Percentiles rank a stretch among this genome's conserved stretches.
Conservation (phyloP, 805 yeast genomes). For the Ogataea philodendri region DNA sequence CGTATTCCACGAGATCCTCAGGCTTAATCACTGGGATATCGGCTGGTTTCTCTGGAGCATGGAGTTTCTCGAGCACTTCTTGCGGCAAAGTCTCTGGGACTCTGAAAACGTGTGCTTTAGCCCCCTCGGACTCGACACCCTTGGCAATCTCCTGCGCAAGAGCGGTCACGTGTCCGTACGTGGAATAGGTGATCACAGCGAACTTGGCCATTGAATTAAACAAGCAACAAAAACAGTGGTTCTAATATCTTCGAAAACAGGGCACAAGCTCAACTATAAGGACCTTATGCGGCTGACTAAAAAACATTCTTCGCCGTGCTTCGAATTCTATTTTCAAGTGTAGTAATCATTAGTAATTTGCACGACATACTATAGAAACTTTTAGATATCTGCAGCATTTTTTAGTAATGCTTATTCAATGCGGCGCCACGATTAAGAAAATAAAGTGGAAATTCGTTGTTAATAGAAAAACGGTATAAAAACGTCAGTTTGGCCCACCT, state of each 20-base stretch:
- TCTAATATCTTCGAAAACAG: too few species aligned
- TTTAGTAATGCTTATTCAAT: slow-evolving; percentile 8
- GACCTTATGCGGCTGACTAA: too few species aligned
- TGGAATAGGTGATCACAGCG: slow-evolving; percentile 60
- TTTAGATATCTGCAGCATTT: slow-evolving; percentile 1
- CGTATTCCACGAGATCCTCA: slow-evolving; percentile 60
- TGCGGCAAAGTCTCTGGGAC: slow-evolving; percentile 72
- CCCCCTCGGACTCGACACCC: slow-evolving; percentile 72
- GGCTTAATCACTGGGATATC: slow-evolving; percentile 58
- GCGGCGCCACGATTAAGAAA: neutral
- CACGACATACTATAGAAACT: slow-evolving; percentile 3
- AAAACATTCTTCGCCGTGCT: too few species aligned
- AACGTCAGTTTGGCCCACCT: neutral
- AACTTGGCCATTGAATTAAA: slow-evolving; percentile 13
- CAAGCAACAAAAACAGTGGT: neutral
- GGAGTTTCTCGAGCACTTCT: slow-evolving; percentile 53
- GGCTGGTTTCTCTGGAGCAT: slow-evolving; percentile 63
- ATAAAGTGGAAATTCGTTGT: too few species aligned
- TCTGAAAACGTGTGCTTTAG: slow-evolving; percentile 65
- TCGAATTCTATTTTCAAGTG: neutral
- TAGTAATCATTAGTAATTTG: slow-evolving; percentile 7
- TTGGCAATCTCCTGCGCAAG: slow-evolving; percentile 65
- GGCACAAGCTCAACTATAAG: too few species aligned
- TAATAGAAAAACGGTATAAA: too few species aligned
- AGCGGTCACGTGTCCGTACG: slow-evolving; percentile 70